Conservation (phyloP, 495 filamentous ascomycete species). For the Hypoxylon lenormandii region DNA sequence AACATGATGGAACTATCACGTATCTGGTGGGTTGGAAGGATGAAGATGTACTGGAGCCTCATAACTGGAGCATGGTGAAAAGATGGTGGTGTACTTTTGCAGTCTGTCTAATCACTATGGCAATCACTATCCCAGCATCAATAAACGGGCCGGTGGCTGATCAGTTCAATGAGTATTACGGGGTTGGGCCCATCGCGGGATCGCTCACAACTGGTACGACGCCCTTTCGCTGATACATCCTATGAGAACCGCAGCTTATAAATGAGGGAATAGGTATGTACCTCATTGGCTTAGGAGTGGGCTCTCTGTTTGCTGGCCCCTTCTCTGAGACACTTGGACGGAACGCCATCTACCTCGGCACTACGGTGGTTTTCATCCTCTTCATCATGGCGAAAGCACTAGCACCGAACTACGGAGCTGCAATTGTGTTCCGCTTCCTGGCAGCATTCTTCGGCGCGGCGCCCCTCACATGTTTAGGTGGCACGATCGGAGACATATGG, state of each 20-base stretch:
- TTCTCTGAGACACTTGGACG: slow-evolving; percentile 55
- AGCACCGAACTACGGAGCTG: slow-evolving; percentile 46
- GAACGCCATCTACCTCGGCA: slow-evolving; percentile 51
- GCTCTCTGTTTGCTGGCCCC: slow-evolving; percentile 53
- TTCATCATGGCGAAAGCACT: slow-evolving; percentile 52
- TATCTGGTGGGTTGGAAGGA: slow-evolving; percentile 64
- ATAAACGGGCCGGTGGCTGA: slow-evolving; percentile 62
- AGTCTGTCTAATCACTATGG: slow-evolving; percentile 61
- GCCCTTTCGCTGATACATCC: slow-evolving; percentile 50
- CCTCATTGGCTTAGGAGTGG: slow-evolving; percentile 48
- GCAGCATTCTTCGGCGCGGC: slow-evolving; percentile 48
- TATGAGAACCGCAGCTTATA: background rate
- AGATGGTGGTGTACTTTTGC: slow-evolving; percentile 59
- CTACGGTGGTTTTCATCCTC: slow-evolving; percentile 50
- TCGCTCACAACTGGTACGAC: slow-evolving; percentile 61
- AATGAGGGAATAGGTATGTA: slow-evolving; percentile 16
- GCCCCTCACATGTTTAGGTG: slow-evolving; percentile 78
- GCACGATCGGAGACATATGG: slow-evolving; percentile 80
- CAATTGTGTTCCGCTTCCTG: slow-evolving; percentile 52
- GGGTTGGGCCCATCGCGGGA: slow-evolving; percentile 64
- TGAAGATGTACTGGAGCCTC: slow-evolving; percentile 63
- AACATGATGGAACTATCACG: slow-evolving; percentile 51
- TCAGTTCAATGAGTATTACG: slow-evolving; percentile 60
- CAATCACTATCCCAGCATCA: slow-evolving; percentile 64
- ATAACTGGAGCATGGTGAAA: slow-evolving; percentile 58